Conservation (phyloP, 495 filamentous ascomycete genomes). For the Neurospora sp. region DNA sequence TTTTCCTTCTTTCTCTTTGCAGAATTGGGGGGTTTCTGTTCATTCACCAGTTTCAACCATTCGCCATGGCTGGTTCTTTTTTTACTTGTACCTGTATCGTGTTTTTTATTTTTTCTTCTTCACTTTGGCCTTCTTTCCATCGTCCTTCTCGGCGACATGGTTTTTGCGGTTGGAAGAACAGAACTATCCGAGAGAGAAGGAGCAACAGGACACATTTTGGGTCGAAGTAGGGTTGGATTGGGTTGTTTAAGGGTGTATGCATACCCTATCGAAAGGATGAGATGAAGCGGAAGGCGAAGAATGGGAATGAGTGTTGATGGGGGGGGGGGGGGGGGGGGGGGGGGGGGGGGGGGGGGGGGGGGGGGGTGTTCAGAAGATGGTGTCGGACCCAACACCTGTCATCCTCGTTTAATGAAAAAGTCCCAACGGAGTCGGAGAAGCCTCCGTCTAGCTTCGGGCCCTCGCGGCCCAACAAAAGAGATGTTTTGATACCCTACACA, state of each 20-base stretch:
- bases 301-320: not conserved
- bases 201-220: not conserved
- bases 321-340: not conserved
- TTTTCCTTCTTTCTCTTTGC: not conserved
- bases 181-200: not conserved
- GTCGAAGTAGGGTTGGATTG: not conserved
- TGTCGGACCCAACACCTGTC: not conserved
- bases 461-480: not conserved
- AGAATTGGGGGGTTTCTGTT: not conserved
- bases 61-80: not conserved
- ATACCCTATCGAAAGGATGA: not conserved
- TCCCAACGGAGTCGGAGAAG: not conserved
- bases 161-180: not conserved
- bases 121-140: not conserved
- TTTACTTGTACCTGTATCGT: not conserved
- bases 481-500: not conserved
- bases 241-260: not conserved
- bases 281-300: not conserved
- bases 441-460: not conserved
- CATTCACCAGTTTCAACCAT: not conserved
- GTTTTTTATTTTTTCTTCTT: not conserved
- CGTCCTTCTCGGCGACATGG: not conserved
- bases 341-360: not conserved
- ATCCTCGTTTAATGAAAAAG: not conserved
- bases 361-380: not conserved